Base-by-base conservation (phyloP, 1,284 basidiomycete species). In the Sporisorium scitamineum region DNA sequence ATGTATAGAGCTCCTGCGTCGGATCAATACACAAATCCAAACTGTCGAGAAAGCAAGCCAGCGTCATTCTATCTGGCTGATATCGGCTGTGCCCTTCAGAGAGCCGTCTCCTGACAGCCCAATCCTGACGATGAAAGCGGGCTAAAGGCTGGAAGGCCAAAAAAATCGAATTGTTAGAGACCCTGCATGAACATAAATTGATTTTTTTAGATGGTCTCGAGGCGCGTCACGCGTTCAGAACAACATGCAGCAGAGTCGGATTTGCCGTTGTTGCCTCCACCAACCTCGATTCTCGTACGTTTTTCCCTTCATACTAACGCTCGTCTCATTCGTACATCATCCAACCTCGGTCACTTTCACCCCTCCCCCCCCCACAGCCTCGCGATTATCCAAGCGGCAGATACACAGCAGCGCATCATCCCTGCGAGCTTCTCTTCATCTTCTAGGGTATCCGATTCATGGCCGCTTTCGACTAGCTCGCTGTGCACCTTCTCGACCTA, bases 201-300 rank as follows among this genome's bases (percentile, higher is more conserved):
- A 13, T 44, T 14, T 55, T 47, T 50, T 45, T 54, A 24, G 20
- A n/a, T n/a, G 39, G n/a, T 20, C n/a, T 42, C 41, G 41, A 42
- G 45, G 59, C 69, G 62, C 62, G 61, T 65, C 48, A 51, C 69
- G 69, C 63, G 69, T 54, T 61, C 45, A 71, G 69, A 71, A 58
- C 69, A 71, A 71, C 68, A 62, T 51, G 50, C 58, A 56, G 58
- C 57, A 20, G n/a, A 3, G n/a, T 42, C 44, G 27, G 34, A n/a
- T 20, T 29, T 14, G 50, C 16, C 26, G 41, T 44, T 27, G n/a
- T 42, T 44, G 54, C 62, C 69, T 66, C 69, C 63, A 66, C 63
- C 69, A 54, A 59, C 47, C 44, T 7, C 24, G 18, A 31, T 3
- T 29, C 9, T 39, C 26, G 10, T n/a, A 18, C 20, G 41, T 29